Conservation (phyloP, 805 yeast genomes). For the Starmerella powellii region DNA sequence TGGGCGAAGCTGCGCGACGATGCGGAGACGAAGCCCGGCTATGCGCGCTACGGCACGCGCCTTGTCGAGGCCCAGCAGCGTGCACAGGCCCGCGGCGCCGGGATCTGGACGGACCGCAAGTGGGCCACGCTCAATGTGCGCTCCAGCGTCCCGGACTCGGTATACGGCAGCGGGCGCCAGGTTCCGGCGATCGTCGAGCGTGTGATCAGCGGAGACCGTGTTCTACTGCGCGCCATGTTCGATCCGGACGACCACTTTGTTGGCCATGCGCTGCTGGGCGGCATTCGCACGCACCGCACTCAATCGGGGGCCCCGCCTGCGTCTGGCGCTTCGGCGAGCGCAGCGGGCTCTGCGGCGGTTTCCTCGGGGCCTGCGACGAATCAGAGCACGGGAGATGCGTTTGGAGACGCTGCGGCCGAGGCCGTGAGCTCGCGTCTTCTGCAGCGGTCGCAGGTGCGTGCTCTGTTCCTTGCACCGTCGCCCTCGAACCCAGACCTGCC, state of each 20-base stretch:
- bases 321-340: neutral
- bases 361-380: too few species aligned
- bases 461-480: constrained; percentile 47
- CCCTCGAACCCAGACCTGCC: constrained; percentile 32
- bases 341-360: neutral
- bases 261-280: constrained; percentile 57
- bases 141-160: constrained; percentile 18
- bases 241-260: constrained; percentile 42
- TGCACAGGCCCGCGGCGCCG: constrained; percentile 42
- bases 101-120: constrained; percentile 39
- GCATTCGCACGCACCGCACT: constrained; percentile 53
- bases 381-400: constrained; percentile 31
- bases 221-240: constrained; percentile 46
- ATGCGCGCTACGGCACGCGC: constrained; percentile 31
- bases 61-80: constrained; percentile 31
- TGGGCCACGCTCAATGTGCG: constrained; percentile 12
- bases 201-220: constrained; percentile 67
- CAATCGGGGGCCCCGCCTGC: constrained; percentile 32
- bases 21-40: constrained; percentile 33
- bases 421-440: constrained; percentile 37
- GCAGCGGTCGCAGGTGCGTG: constrained; percentile 43
- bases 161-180: constrained; percentile 30
- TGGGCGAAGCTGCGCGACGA: constrained; percentile 50
- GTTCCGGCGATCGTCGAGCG: constrained; percentile 55
- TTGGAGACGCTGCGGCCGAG: constrained; percentile 30